Evolutionary conservation across 805 yeast species (phyloP).

Genomic region (Sugiyamaella qingdaonensis): DNA sequence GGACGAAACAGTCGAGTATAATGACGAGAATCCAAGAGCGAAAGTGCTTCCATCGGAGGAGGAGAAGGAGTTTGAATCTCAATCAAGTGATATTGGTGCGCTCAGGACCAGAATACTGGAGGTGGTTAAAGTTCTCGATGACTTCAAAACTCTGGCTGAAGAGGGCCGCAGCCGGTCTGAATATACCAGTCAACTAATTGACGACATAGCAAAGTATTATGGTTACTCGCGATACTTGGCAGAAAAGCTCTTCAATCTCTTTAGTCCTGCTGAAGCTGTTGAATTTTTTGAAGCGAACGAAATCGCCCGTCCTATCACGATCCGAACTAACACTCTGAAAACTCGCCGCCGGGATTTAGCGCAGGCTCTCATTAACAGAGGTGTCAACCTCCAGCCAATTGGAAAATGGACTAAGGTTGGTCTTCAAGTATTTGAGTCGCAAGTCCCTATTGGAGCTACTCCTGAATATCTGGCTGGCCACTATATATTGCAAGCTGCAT

Average conservation of each 20-base stretch:
- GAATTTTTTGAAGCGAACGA: constrained; percentile 99
- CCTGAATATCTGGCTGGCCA: constrained; percentile 98
- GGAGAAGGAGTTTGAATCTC: constrained; percentile 45
- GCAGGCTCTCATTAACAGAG: constrained; percentile 89
- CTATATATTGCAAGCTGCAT: constrained; percentile 96
- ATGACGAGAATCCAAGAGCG: constrained; percentile 33
- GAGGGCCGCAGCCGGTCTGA: constrained; percentile 84
- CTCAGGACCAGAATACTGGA: constrained; percentile 93
- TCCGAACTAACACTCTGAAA: constrained; percentile 93
- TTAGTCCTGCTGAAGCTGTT: constrained; percentile 93
- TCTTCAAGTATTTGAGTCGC: constrained; percentile 93
- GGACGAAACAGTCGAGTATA: constrained; percentile 19
- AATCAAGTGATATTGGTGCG: constrained; percentile 70
- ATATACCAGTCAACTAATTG: constrained; percentile 69
- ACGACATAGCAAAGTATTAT: constrained; percentile 87
- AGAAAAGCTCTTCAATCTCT: constrained; percentile 85
- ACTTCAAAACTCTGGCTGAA: constrained; percentile 76
- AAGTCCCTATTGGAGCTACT: constrained; percentile 99
- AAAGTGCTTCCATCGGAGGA: constrained; percentile 68
- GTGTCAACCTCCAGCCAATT: constrained; percentile 95
- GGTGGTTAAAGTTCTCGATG: constrained; percentile 88
- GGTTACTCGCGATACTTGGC: constrained; percentile 92
- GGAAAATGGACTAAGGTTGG: constrained; percentile 99
- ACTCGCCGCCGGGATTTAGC: constrained; percentile 95
- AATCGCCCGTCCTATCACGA: constrained; percentile 91